Base-by-base conservation (phyloP, 108 stramenopile genomes). In the Phaeodactylum tricornutum region DNA sequence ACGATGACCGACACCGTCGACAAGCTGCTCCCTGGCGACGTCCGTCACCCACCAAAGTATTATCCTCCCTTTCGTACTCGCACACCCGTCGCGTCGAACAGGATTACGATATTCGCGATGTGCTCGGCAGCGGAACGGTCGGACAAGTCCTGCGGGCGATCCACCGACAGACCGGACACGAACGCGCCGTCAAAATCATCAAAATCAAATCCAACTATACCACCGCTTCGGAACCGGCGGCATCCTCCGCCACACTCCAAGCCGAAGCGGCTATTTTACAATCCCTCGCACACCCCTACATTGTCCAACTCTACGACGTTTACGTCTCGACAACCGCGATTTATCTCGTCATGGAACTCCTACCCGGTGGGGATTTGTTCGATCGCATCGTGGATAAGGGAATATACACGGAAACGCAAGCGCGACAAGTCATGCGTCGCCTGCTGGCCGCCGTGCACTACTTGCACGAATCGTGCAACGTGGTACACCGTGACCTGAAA, bases 101-200 rank as follows among this genome's bases (percentile, higher is more conserved):
- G 33, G 74, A 84, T 43, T 96, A 95, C 62, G 93, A 93, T 48
- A 51, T 95, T 27, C 63, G 92, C 31, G 91, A 96, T 41, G 47
- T 78, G 8, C 47, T 96, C 17, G 96, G 96, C 9, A 72, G 58
- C 44, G 96, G 96, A 26, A 92, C 94, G 0, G 89, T 87, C 33
- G 96, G 96, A 20, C 71, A 84, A 65, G 96, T 96, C 5, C 75
- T 81, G 16, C 59, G 84, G 23, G 93, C 87, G 19, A 87, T 92
- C 56, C 69, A 92, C 57, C 72, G 87, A 26, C 67, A 66, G 5
- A 90, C 87, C 0, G 94, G 93, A 38, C 49, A 81, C 35, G 70
- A 86, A 55, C 72, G 64, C 36, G 96, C 96, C 9, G 88, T 96
- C 40, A 96, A 96, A 64, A 76, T 94, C 16, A 92, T 96, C 42